A percentile compares a stretch with the other conserved stretches of the same genome.
Evolutionary conservation across 148 eudicot species (phyloP).

Genomic region (Rhododendron vialii): DNA sequence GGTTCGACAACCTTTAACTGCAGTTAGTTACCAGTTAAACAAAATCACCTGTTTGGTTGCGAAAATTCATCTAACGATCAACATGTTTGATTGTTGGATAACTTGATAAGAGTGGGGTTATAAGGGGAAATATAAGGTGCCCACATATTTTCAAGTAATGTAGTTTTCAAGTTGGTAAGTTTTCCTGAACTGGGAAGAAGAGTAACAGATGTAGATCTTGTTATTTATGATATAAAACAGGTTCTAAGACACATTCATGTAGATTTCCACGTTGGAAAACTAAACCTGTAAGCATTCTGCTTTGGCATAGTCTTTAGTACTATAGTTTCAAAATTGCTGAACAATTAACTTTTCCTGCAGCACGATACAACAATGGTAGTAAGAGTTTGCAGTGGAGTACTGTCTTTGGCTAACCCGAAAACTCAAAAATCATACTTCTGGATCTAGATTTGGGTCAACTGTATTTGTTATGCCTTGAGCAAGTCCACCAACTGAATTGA

Average conservation of each 20-base stretch:
- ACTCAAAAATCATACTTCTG: background rate
- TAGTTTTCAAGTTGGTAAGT: no score
- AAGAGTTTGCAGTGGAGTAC: background rate
- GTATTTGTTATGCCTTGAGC: background rate
- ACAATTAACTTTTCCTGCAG: background rate
- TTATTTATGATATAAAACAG: background rate
- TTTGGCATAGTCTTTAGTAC: background rate
- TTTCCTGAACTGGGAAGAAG: no score
- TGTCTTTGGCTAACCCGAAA: background rate
- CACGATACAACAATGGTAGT: background rate
- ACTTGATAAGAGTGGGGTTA: no score
- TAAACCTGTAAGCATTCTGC: background rate
- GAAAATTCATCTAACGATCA: no score
- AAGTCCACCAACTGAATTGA: background rate
- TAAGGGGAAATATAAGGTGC: no score
- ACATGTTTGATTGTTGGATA: no score
- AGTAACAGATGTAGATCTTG: no score
- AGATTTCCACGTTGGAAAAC: background rate
- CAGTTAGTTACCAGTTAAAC: no score
- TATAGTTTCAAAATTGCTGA: background rate
- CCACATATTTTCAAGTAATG: no score
- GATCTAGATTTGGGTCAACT: no score
- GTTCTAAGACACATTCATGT: background rate
- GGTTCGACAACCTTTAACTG: no score
- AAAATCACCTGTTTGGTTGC: no score